Evolutionary conservation across 2,329 filamentous ascomycete genomes (phyloP).

Genomic region (Stagonosporopsis cucurbitacearum): DNA sequence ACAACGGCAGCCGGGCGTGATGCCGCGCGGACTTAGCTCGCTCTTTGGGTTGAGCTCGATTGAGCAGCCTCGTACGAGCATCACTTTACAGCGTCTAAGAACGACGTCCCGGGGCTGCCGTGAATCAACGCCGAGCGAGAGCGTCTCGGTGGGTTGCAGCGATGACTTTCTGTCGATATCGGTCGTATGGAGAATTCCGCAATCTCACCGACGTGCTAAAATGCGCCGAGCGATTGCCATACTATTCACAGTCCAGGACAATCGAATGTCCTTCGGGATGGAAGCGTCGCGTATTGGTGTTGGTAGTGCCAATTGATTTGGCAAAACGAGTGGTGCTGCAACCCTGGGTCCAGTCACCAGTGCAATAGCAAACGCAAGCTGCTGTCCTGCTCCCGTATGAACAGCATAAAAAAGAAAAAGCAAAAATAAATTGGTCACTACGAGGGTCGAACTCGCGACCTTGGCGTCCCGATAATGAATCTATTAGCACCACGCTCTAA

Average conservation of each 20-base stretch:
- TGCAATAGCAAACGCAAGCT: too few relatives aligned
- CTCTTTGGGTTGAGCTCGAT: slow-evolving; percentile 1
- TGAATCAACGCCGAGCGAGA: neutral
- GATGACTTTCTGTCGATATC: neutral
- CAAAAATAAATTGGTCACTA: slow-evolving; percentile 20
- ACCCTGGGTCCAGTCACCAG: too few relatives aligned
- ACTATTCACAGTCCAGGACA: neutral
- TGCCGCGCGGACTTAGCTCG: slow-evolving; percentile 15
- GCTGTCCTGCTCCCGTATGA: too few relatives aligned
- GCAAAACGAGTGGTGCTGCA: too few relatives aligned
- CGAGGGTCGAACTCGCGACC: slow-evolving; percentile 24
- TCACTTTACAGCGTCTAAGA: neutral
- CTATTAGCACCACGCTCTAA: slow-evolving; percentile 24
- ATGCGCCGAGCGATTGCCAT: neutral
- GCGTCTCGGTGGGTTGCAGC: neutral
- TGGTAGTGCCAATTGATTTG: too few relatives aligned
- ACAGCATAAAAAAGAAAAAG: neutral
- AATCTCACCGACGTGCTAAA: neutral
- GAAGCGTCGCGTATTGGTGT: too few relatives aligned
- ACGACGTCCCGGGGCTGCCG: neutral
- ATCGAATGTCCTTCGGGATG: too few relatives aligned
- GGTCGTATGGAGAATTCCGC: neutral
- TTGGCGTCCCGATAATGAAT: slow-evolving; percentile 18
- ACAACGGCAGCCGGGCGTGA: slow-evolving; percentile 7
- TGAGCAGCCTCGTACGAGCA: slow-evolving; percentile 3